Evolutionary conservation across 2,329 filamentous ascomycete genomes (phyloP).

Genomic region (Pseudocercospora musae): DNA sequence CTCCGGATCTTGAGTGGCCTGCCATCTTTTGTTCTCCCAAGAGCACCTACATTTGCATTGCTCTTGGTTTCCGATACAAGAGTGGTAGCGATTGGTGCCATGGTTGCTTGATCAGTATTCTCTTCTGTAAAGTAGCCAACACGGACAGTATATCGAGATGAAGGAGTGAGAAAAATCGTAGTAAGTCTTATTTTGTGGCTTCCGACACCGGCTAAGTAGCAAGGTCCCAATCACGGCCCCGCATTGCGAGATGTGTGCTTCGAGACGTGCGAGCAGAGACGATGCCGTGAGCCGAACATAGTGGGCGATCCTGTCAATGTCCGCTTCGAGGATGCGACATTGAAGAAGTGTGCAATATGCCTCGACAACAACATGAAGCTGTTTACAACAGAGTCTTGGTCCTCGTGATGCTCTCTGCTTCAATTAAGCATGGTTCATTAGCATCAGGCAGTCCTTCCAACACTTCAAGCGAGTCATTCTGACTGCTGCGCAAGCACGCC

Average conservation of each 20-base stretch:
- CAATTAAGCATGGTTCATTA: neutral
- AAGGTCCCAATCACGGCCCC: neutral
- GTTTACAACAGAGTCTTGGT: neutral
- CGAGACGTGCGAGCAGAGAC: neutral
- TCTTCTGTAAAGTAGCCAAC: neutral
- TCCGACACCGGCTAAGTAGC: neutral
- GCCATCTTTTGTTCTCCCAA: conserved; percentile 47
- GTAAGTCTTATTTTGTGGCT: neutral
- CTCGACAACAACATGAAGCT: neutral
- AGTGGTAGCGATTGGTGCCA: conserved; percentile 40
- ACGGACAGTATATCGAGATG: neutral
- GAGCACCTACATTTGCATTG: conserved; percentile 45
- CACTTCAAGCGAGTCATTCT: neutral
- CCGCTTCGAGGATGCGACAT: neutral
- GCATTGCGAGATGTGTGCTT: neutral
- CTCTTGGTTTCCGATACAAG: conserved; percentile 36
- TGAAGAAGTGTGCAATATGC: neutral
- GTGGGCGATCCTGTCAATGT: neutral
- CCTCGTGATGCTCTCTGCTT: neutral
- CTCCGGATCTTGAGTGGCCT: conserved; percentile 46
- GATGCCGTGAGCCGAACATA: neutral
- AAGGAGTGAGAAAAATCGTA: neutral
- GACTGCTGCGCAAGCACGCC: neutral
- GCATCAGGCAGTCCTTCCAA: neutral
- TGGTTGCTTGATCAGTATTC: conserved; percentile 15